Conservation (phyloP, 1,284 basidiomycete species). For the Fomitopsis palustris region DNA sequence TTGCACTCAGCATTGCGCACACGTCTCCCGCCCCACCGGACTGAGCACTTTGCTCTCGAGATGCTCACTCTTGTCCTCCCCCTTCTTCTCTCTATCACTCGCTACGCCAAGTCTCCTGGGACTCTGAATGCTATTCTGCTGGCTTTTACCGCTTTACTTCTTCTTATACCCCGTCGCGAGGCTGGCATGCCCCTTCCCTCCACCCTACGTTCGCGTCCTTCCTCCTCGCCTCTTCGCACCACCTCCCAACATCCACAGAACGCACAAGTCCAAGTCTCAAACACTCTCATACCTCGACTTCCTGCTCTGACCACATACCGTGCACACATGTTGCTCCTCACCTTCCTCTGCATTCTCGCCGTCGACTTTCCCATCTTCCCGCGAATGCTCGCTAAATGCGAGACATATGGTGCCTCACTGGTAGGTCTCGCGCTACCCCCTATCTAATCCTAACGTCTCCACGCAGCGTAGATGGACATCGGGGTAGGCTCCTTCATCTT, state of each 20-base stretch:
- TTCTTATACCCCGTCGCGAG: conserved; percentile 41
- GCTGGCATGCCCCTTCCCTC: conserved; percentile 50
- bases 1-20: conserved; percentile 60
- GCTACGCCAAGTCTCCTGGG: conserved; percentile 60
- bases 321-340: conserved; percentile 95
- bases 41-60: conserved; percentile 48
- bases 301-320: conserved; percentile 87
- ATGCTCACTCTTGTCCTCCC: conserved; percentile 72
- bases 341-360: conserved; percentile 87
- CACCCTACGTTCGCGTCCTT: conserved; percentile 20
- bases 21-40: conserved; percentile 36
- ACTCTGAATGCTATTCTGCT: conserved; percentile 51
- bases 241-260: not conserved
- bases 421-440: conserved; percentile 35
- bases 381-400: conserved; percentile 86
- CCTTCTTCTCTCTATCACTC: conserved; percentile 75
- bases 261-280: conserved; percentile 2
- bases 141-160: conserved; percentile 39
- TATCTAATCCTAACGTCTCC: not conserved
- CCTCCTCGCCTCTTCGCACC: conserved; percentile 19
- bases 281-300: conserved; percentile 36
- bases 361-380: conserved; percentile 97
- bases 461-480: conserved; percentile 80
- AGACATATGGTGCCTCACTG: conserved; percentile 90
- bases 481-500: conserved; percentile 97